Evolutionary conservation across 2,329 filamentous ascomycete genomes (phyloP).

Genomic region (Arthrobotrys musiformis): DNA sequence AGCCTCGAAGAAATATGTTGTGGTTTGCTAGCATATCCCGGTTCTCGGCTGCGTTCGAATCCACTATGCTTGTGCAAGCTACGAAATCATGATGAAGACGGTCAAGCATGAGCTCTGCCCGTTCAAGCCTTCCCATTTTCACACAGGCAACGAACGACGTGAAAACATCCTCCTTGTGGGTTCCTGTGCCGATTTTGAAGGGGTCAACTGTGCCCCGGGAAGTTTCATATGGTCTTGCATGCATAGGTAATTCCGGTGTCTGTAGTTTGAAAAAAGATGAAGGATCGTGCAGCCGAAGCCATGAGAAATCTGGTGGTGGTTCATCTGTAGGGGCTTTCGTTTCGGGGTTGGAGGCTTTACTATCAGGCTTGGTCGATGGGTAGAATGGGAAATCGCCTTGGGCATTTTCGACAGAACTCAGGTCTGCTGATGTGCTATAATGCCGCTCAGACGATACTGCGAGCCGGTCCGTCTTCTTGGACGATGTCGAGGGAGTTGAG

Average conservation of each 20-base stretch:
- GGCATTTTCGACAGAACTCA: slow-evolving; percentile 16
- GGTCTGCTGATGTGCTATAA: slow-evolving; percentile 39
- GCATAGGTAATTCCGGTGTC: slow-evolving; percentile 47
- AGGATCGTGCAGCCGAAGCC: slow-evolving; percentile 47
- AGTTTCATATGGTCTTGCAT: slow-evolving; percentile 30
- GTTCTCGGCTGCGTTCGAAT: background rate
- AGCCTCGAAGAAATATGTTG: slow-evolving; percentile 42
- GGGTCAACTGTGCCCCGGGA: slow-evolving; percentile 32
- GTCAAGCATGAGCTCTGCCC: slow-evolving; percentile 47
- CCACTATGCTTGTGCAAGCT: slow-evolving; percentile 23
- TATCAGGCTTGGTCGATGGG: background rate
- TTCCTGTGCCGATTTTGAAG: slow-evolving; percentile 45
- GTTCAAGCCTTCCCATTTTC: slow-evolving; percentile 43
- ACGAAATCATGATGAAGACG: slow-evolving; percentile 50
- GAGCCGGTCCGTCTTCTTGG: slow-evolving; percentile 30
- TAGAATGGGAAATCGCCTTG: slow-evolving; percentile 37
- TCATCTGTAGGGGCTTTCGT: background rate
- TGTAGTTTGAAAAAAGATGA: slow-evolving; percentile 39
- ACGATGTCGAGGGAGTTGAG: background rate
- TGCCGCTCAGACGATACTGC: slow-evolving; percentile 36
- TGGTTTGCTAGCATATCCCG: slow-evolving; percentile 36
- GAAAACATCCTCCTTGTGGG: slow-evolving; percentile 44
- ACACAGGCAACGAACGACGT: slow-evolving; percentile 48
- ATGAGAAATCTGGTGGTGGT: slow-evolving; percentile 46
- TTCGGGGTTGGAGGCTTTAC: background rate